Conservation (phyloP, 176 grass and related monocot species). For the Dactylis glomerata region DNA sequence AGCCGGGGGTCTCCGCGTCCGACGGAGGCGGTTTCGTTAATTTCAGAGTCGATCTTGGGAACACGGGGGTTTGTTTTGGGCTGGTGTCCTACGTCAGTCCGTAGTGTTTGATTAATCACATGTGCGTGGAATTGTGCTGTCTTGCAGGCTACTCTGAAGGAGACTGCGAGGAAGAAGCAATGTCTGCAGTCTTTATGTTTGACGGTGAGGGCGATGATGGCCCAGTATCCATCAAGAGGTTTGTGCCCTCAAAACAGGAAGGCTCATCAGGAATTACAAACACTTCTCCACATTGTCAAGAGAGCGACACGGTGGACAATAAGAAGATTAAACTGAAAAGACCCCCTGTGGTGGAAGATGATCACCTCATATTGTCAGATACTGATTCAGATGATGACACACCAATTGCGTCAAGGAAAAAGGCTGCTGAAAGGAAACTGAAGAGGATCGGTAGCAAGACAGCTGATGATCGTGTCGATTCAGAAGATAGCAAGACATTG, state of each 20-base stretch:
- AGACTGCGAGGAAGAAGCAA: neutral
- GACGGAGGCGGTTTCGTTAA: neutral
- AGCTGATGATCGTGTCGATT: slow-evolving; percentile 52
- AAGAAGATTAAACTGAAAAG: slow-evolving; percentile 28
- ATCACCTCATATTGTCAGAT: neutral
- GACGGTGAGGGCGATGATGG: slow-evolving; percentile 28
- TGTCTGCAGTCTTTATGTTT: slow-evolving; percentile 46
- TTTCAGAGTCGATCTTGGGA: neutral
- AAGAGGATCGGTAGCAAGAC: neutral
- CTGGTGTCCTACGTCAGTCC: neutral
- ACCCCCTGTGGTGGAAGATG: slow-evolving; percentile 7
- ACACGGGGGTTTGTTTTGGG: neutral
- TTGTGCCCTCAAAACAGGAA: neutral
- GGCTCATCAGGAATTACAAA: slow-evolving; percentile 3
- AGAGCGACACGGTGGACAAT: neutral
- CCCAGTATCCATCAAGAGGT: neutral
- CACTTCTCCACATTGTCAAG: slow-evolving; percentile 4
- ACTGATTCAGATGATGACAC: slow-evolving; percentile 37
- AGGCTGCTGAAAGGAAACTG: neutral
- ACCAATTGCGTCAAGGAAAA: neutral
- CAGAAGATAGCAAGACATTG: slow-evolving; percentile 34
- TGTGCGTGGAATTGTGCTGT: neutral
- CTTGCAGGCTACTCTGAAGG: neutral
- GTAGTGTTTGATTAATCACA: neutral
- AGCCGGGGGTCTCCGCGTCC: too few relatives aligned